Evolutionary conservation across 108 stramenopile genomes (phyloP), one percentile per base, ranked within the genome.

Genomic region (Cyclotella cryptica): DNA sequence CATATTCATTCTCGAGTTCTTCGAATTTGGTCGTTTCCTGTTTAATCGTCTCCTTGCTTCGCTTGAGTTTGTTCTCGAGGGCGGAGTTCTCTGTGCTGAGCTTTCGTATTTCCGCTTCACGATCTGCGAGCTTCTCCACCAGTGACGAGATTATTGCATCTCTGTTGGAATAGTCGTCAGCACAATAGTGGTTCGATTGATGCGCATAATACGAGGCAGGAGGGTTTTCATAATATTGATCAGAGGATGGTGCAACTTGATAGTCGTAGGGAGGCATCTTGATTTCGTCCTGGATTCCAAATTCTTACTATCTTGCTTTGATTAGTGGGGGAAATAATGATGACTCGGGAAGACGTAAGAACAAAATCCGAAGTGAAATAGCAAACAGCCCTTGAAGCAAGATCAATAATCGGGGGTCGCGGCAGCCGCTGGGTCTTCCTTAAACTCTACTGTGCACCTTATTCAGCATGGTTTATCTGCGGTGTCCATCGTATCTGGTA

Each of bases 1-100:
- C 63, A 41, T 74, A 75, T 10, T n/a, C 27, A 51, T 73, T 47
- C 43, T 81, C 80, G 26, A 79, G 58, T 46, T 79, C 39, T 42
- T 74, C 65, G 26, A 68, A 43, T 17, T 70, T 81, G 49, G 69
- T 43, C 28, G 28, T 17, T 19, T 68, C 49, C 9, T 29, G 42
- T 17, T 19, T 17, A 35, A 8, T 27, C 14, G 35, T 14, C 43
- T 66, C 44, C 22, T 66, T 47, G 1, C 52, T 63, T 21, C 47
- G 42, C 17, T 35, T 14, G 0, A 81, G 80, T n/a, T 75, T 52
- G 21, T 75, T 52, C 44, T 81, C 59, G 13, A 81, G 44, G 24
- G 62, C 51, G 24, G 57, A 43, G 46, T 69, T 81, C 26, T 81
- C 69, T 4, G 24, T 46, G 18, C 53, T 42, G 17, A 81, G 69